Evolutionary conservation across 2,329 filamentous ascomycete species (phyloP).

Genomic region (Xylaria sp.): DNA sequence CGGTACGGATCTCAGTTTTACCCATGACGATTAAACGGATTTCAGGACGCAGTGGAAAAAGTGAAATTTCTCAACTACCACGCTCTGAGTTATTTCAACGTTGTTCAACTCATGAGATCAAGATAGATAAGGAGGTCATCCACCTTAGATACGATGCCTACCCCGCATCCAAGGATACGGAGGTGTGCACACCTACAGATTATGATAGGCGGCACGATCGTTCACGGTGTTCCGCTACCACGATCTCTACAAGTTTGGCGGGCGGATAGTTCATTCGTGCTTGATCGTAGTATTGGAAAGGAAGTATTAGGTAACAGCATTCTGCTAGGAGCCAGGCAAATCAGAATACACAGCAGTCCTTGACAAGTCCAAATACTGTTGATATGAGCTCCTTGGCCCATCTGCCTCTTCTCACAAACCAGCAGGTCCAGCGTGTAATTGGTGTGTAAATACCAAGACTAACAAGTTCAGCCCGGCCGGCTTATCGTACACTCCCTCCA

Average conservation of each 20-base stretch:
- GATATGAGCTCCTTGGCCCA: no score
- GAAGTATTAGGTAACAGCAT: no score
- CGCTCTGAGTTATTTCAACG: background rate
- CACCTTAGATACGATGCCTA: constrained; percentile 10
- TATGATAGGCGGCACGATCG: constrained; percentile 13
- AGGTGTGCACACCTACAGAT: constrained; percentile 16
- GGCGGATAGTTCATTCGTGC: background rate
- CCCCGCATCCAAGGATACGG: constrained; percentile 26
- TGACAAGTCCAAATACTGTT: no score
- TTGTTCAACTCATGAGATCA: no score
- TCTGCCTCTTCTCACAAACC: no score
- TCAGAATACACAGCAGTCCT: no score
- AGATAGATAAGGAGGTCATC: no score
- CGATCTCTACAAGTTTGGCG: background rate
- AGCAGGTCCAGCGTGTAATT: background rate
- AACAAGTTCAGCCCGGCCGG: background rate
- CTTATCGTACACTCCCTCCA: constrained; percentile 2
- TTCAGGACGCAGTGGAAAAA: background rate
- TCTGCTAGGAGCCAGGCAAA: no score
- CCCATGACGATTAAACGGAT: constrained; percentile 35
- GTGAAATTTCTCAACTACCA: background rate
- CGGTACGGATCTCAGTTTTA: constrained; percentile 64
- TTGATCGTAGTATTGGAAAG: no score
- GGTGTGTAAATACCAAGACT: background rate
- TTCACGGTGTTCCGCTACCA: constrained; percentile 2